Evolutionary conservation across 2,329 filamentous ascomycete species (phyloP), one percentile per base, ranked within the genome.

Genomic region (Paraphaeosphaeria sporulosa): DNA sequence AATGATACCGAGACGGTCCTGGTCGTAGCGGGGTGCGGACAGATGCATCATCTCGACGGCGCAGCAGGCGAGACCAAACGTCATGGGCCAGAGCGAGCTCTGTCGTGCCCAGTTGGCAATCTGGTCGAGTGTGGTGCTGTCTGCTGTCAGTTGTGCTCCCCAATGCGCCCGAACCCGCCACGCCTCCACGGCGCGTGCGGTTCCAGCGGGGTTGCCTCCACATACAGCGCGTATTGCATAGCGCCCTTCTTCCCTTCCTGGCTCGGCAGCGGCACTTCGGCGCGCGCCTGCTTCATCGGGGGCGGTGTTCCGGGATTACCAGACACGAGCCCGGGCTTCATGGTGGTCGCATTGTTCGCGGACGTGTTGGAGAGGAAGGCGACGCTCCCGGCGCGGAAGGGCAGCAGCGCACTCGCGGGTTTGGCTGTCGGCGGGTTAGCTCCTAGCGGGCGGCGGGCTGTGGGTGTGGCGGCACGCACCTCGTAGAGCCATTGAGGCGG

Each of bases 1-100:
- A 78, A 96, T 96, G 77, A 96, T 96, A 71, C 93, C 93, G 59
- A 95, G 85, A 50, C 93, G 89, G 82, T 96, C 93, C 77, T 95
- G 92, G 75, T 96, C 92, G 86, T 96, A 96, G 40, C 92, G 90
- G n/a, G 93, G 93, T 64, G 92, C 93, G 30, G 92, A 96, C 44
- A 93, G 85, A 78, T 94, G 91, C 93, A 96, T 96, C 93, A 96
- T 96, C 80, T 96, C 93, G 77, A 96, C 82, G 80, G 91, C 92
- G 78, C 93, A 96, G 85, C 93, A 96, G 73, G 93, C 93, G 44
- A 96, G 89, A 61, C 90, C 93, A 77, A 96, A 96, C 47, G 91
- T 93, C 87, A 96, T 90, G 70, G 93, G 93, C 92, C 93, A 96
- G 58, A 96, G 84, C n/a, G 93, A 96, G 60, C 89, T 88, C 81